Conservation (phyloP, 768 basidiomycete species). For the Kwoniella heveanensis region DNA sequence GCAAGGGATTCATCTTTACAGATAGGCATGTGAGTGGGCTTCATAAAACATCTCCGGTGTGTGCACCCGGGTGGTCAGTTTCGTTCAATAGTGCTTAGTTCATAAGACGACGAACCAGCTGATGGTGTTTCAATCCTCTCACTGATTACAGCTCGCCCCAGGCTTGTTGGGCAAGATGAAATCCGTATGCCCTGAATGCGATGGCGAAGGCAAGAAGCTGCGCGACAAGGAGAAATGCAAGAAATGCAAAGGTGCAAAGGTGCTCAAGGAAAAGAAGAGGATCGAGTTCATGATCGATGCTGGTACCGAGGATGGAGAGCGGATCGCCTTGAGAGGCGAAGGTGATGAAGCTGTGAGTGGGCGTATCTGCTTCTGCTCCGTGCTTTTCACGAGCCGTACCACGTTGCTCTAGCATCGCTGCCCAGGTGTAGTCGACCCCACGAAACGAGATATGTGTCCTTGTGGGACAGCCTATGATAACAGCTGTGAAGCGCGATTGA, state of each 20-base stretch:
- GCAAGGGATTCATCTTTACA: constrained; percentile 64
- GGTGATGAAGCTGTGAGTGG: constrained; percentile 79
- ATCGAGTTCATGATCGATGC: constrained; percentile 84
- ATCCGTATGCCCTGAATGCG: constrained; percentile 54
- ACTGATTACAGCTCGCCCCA: constrained; percentile 48
- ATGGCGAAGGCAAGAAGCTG: constrained; percentile 49
- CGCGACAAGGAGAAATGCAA: constrained; percentile 60
- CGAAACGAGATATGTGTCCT: no score
- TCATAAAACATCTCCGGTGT: no score
- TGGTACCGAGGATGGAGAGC: constrained; percentile 79
- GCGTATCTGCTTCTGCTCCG: no score
- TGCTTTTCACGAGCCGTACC: no score
- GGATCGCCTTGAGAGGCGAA: constrained; percentile 85
- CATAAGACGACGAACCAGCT: no score
- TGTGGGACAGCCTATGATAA: no score
- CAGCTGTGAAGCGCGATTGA: no score
- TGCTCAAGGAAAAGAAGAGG: constrained; percentile 81
- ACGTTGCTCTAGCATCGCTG: no score
- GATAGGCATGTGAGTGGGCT: constrained; percentile 52
- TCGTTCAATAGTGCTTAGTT: no score
- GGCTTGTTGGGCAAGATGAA: constrained; percentile 55
- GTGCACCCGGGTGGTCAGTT: no score
- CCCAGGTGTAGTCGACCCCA: no score
- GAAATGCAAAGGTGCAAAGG: constrained; percentile 87
- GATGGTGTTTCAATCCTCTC: no score